Evolutionary conservation across 2,329 filamentous ascomycete species (phyloP), one percentile per base, ranked within the genome.

Genomic region (Colletotrichum camelliae): DNA sequence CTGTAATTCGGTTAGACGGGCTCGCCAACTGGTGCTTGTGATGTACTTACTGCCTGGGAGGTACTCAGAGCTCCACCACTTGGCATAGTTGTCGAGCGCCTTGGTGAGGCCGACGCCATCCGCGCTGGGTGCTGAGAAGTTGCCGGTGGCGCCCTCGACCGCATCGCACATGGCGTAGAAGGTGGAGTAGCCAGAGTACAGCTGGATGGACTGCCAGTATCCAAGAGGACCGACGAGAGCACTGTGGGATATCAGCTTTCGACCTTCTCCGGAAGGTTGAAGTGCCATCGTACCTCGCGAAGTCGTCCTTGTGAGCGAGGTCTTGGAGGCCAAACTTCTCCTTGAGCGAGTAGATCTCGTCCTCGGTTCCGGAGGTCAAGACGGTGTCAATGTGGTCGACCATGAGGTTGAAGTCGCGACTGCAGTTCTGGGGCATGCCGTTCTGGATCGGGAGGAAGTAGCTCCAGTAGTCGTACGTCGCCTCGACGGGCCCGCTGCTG

Each of bases 391-490:
- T 84, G 77, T 92, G 83, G 10, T 89, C 85, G 48, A 91, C 84
- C 21, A 92, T 89, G 5, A 85, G 83, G 2, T 84, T 81, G 35
- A 91, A 82, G 79, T 91, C 90, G 4, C 79, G 83, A 80, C 88
- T 91, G 83, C 91, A 92, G 81, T 92, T 92, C 78, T 85, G 80
- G 7, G 91, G 87, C 89, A 92, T 91, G 9, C 89, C 90, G 37
- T 89, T 79, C 79, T 90, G 87, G n/a, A 92, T 85, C 0, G 90
- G 90, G 5, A 84, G 79, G 79, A 91, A 92, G 78, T 92, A 92
- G 80, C 88, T 84, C 89, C 89, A 92, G 79, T 88, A 91, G 81
- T 92, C 85, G 29, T 87, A 86, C 39, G 92, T 86, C 1, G 88
- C 87, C 78, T 92, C 82, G 1, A 92, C 89, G 1, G 89, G 88